These are phyloP conservation scores for Cylindrotheca fusiformis DNA, from an alignment of 108 stramenopile genomes.

Conservation along the genomic window DNA sequence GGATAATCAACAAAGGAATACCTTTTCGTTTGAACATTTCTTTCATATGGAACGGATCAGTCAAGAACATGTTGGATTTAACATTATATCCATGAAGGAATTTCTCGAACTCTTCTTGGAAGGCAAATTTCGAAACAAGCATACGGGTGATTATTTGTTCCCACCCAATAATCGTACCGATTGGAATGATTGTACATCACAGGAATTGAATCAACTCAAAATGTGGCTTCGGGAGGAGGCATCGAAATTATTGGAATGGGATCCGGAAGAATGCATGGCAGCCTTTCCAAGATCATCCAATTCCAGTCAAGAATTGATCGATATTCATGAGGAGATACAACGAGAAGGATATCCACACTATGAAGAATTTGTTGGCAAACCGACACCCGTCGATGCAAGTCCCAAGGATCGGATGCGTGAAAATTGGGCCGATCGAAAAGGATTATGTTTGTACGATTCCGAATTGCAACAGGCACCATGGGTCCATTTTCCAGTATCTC, in stretches of 20 bases:
- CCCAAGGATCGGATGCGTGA: conserved; percentile 68
- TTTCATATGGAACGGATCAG: conserved; percentile 76
- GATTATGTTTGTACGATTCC: conserved; percentile 75
- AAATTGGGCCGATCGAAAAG: conserved; percentile 52
- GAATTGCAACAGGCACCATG: conserved; percentile 61
- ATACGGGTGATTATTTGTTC: conserved; percentile 36
- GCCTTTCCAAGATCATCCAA: conserved; percentile 68
- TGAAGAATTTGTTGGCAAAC: conserved; percentile 63
- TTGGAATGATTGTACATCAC: conserved; percentile 62
- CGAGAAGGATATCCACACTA: conserved; percentile 28
- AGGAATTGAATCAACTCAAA: conserved; percentile 18
- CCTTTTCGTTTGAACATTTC: conserved; percentile 76
- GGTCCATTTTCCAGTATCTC: conserved; percentile 68
- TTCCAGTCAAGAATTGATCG: conserved; percentile 48
- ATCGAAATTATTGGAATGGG: conserved; percentile 43
- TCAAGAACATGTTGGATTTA: conserved; percentile 75
- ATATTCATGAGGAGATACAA: conserved; percentile 36
- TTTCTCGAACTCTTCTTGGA: conserved; percentile 85
- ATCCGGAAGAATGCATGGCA: conserved; percentile 67
- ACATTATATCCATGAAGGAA: conserved; percentile 89
- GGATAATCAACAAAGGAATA: conserved; percentile 63
- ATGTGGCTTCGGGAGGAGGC: conserved; percentile 31
- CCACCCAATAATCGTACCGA: conserved; percentile 70
- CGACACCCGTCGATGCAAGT: conserved; percentile 65
- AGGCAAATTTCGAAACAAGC: conserved; percentile 45